A percentile compares a stretch with the other conserved stretches of the same genome.
Conservation (phyloP, 805 yeast genomes). For the Candida boleticola region DNA sequence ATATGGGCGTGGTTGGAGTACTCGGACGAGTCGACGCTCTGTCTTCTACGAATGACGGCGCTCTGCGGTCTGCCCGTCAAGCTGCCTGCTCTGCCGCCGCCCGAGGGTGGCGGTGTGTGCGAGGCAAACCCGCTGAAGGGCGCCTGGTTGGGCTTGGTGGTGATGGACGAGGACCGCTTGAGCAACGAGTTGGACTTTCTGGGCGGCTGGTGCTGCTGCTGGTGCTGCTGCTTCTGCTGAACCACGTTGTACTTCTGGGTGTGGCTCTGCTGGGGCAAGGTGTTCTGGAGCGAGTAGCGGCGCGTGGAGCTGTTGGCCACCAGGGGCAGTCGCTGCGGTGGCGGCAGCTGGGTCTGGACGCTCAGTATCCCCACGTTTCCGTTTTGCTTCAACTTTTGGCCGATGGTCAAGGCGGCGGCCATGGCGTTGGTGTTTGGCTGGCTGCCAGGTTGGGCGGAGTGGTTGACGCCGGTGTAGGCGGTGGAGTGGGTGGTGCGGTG, state of each 20-base stretch:
- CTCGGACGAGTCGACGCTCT: slow-evolving; percentile 3
- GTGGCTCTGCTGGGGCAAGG: not conserved
- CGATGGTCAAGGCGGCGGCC: slow-evolving; percentile 47
- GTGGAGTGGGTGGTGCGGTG: slow-evolving; percentile 30
- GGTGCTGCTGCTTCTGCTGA: not conserved
- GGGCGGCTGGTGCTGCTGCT: slow-evolving; percentile 5
- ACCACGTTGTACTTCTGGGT: too few relatives aligned
- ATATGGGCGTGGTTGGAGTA: slow-evolving; percentile 32
- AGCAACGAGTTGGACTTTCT: slow-evolving; percentile 2
- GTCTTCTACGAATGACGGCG: not conserved
- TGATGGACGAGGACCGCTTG: slow-evolving; percentile 8
- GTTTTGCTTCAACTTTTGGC: slow-evolving; percentile 24
- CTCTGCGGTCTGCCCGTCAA: not conserved
- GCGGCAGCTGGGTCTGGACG: slow-evolving; percentile 10
- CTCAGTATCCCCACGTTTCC: slow-evolving; percentile 11
- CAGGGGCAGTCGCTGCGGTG: not conserved
- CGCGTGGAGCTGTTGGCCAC: not conserved
- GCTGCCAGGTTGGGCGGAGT: slow-evolving; percentile 25
- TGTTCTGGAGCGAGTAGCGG: not conserved
- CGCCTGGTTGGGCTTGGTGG: slow-evolving; percentile 10
- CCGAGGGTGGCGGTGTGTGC: not conserved
- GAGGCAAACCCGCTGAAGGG: slow-evolving; percentile 7
- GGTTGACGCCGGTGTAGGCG: slow-evolving; percentile 44
- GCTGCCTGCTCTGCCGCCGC: too few relatives aligned
- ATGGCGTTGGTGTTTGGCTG: slow-evolving; percentile 39